Base-by-base conservation (phyloP, 2,329 filamentous ascomycete genomes). In the Xylariaceae sp. region DNA sequence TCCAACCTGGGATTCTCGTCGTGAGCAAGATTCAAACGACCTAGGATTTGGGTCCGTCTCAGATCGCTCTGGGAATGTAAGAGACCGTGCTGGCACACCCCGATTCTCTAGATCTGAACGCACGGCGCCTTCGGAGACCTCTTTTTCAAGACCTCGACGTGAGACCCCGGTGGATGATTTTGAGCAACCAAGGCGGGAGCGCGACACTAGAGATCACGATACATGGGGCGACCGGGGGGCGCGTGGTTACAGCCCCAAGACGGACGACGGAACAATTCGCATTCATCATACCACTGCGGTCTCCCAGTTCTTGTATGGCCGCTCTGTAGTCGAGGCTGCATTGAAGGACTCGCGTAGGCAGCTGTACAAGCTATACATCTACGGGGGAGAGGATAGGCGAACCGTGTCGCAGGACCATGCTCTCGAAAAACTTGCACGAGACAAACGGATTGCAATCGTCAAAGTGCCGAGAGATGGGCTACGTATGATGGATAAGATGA, bases 271-370 rank as follows among this genome's bases (percentile, higher is more conserved):
- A 64, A 49, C 69, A 69, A 42, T 82, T 22, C 63, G 64, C 7
- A 56, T 67, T n/a, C 60, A 56, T 39, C 63, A 92, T 64, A 90
- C 89, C 0, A 95, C 90, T 1, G 87, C 92, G 0, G 89, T 89
- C 5, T 96, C 91, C 0, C 87, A 96, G 54, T 97, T 96, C 60
- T 75, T 99, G 2, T 97, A 95, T 64, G 94, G 94, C 6, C 81
- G 80, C 40, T 88, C 87, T 2, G 83, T 89, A 1, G 89, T 97
- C 18, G 78, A 87, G 54, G 87, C 91, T 17, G 91, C 90, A 0
- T 73, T 99, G 17, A 82, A 78, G 57, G 66, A 71, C 42, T 75
- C 75, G 11, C 77, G 82, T 32, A 83, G 94, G 49, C 83, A 88
- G 61, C 70, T 95, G 2, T 95, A 96, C 72, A 87, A 84, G 47